A percentile compares a stretch with the other conserved stretches of the same genome.
phyloP scores from a whole-genome alignment of 805 yeast species.

The Zygosaccharomyces rouxii region DNA sequence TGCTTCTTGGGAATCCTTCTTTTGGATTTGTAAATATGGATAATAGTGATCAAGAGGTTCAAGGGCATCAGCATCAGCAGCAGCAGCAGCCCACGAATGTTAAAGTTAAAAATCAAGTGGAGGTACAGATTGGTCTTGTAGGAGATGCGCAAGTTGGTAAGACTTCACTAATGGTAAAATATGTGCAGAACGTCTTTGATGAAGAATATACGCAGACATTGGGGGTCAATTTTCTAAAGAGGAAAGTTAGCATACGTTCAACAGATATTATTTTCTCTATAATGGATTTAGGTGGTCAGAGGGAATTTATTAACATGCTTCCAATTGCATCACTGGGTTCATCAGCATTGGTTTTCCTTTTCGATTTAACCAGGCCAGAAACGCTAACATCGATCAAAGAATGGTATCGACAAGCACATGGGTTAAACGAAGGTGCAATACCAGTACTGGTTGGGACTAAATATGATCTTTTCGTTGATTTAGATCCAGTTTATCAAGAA shows the following conservation, averaged over 20 bases:
- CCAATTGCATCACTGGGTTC: conserved; percentile 91
- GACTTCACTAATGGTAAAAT: conserved; percentile 93
- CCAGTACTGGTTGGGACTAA: conserved; percentile 92
- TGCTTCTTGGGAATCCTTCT: not conserved
- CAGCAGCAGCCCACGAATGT: conserved; percentile 10
- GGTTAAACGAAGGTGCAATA: conserved; percentile 83
- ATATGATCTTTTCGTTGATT: conserved; percentile 78
- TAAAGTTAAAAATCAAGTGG: conserved; percentile 22
- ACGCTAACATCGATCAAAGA: conserved; percentile 85
- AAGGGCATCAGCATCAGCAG: conserved; percentile 7
- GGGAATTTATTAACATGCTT: conserved; percentile 91
- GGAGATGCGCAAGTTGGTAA: conserved; percentile 97
- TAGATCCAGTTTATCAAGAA: conserved; percentile 74
- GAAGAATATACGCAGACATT: conserved; percentile 89
- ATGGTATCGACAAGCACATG: conserved; percentile 91
- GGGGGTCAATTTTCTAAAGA: conserved; percentile 94
- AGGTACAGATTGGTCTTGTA: conserved; percentile 78
- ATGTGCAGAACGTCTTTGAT: conserved; percentile 91
- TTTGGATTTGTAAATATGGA: not conserved
- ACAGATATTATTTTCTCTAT: conserved; percentile 87
- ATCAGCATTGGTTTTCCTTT: conserved; percentile 84
- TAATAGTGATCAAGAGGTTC: not conserved
- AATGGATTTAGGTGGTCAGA: conserved; percentile 96
- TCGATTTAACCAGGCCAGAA: conserved; percentile 81
- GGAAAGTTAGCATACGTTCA: conserved; percentile 73